Conservation (phyloP, 148 eudicot species). For the Chenopodium suecicum region DNA sequence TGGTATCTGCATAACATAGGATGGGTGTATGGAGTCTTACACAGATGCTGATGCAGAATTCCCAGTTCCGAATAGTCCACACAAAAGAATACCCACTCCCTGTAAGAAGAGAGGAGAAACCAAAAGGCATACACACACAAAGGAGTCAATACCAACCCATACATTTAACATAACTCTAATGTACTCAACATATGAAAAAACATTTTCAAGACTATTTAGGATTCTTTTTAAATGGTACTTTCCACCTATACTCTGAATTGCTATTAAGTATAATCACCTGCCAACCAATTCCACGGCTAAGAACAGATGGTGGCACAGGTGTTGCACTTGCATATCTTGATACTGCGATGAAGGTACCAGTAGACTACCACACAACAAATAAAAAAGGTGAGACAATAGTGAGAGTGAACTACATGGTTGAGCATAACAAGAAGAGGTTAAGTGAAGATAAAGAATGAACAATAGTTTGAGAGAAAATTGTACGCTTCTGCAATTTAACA, state of each 20-base stretch:
- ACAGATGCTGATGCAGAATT: conserved; percentile 82
- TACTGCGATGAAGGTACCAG: conserved; percentile 84
- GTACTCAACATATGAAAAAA: background rate
- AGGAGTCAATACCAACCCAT: conserved; percentile 1
- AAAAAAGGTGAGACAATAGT: background rate
- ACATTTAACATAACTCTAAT: background rate
- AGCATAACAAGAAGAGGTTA: background rate
- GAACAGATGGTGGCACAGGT: conserved; percentile 81
- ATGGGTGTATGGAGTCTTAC: conserved; percentile 42
- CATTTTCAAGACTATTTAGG: background rate
- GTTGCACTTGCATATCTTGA: conserved; percentile 90
- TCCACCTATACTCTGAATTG: too few relatives aligned
- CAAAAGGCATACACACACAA: background rate
- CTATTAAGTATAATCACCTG: conserved; percentile 47
- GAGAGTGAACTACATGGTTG: background rate
- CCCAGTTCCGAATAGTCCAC: conserved; percentile 91
- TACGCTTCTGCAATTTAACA: conserved; percentile 3
- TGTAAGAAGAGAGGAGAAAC: conserved; percentile 21
- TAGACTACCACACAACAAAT: conserved; percentile 54
- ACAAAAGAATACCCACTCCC: conserved; percentile 86
- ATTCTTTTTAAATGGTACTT: background rate
- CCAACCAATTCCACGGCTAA: conserved; percentile 97
- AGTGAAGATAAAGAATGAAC: background rate
- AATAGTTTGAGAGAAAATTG: background rate
- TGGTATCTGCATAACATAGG: background rate